Percentiles rank a stretch among this genome's conserved stretches.
phyloP scores from a whole-genome alignment of 805 yeast species.

The Saccharomycopsis lassenensis region DNA sequence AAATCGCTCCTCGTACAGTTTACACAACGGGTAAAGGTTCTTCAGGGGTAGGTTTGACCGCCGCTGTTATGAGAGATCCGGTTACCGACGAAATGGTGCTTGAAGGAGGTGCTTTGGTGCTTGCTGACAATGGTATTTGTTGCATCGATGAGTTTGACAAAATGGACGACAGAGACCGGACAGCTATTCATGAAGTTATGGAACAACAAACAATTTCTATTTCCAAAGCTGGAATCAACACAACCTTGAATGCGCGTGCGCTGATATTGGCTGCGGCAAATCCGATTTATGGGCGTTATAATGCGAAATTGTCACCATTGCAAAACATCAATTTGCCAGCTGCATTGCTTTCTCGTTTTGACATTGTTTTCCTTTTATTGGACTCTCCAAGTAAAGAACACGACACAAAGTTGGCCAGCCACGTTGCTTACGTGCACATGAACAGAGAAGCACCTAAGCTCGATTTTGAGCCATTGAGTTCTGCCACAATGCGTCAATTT shows the following conservation, averaged over 20 bases:
- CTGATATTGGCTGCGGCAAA: constrained; percentile 98
- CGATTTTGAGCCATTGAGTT: constrained; percentile 66
- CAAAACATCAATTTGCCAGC: constrained; percentile 96
- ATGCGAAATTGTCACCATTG: constrained; percentile 79
- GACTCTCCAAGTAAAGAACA: constrained; percentile 72
- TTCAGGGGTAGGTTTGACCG: constrained; percentile 97
- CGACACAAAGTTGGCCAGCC: constrained; percentile 83
- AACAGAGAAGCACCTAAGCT: constrained; percentile 69
- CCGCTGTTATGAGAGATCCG: constrained; percentile 98
- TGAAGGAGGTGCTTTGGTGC: constrained; percentile 95
- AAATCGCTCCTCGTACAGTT: constrained; percentile 92
- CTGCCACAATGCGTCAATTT: constrained; percentile 74
- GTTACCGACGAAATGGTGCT: constrained; percentile 98
- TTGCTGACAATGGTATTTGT: constrained; percentile 96
- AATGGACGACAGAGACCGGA: constrained; percentile 94
- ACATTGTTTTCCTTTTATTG: constrained; percentile 72
- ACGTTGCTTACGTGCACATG: constrained; percentile 94
- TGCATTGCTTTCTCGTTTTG: constrained; percentile 90
- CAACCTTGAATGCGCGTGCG: constrained; percentile 90
- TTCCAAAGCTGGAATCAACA: constrained; percentile 94
- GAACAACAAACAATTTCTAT: constrained; percentile 98
- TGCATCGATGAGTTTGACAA: constrained; percentile 98
- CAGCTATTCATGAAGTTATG: constrained; percentile 99
- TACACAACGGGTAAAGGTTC: constrained; percentile 98
- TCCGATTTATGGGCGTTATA: constrained; percentile 91